Conservation (phyloP, 768 basidiomycete species). For the Leccinum variicolor region DNA sequence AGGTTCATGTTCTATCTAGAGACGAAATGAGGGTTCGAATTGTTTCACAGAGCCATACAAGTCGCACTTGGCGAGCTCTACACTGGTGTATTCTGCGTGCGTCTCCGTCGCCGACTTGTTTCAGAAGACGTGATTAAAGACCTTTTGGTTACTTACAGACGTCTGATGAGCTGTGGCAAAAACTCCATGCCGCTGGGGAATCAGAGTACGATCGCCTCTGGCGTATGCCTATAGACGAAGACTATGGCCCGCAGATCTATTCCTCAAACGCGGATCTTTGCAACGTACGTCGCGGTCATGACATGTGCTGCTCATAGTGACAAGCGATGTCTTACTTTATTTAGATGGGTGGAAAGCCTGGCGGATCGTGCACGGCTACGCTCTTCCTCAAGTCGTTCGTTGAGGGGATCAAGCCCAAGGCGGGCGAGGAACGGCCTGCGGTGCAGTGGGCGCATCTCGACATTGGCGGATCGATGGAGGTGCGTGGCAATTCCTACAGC, state of each 20-base stretch:
- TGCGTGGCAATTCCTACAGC: conserved; percentile 27
- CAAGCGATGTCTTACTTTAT: not conserved
- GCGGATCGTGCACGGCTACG: conserved; percentile 77
- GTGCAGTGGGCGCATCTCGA: conserved; percentile 88
- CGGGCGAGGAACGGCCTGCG: conserved; percentile 47
- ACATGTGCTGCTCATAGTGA: not conserved
- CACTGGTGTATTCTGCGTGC: conserved; percentile 75
- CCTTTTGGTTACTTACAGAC: conserved; percentile 37
- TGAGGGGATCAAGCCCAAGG: conserved; percentile 63
- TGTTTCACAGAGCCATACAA: conserved; percentile 54
- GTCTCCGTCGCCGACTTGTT: conserved; percentile 10
- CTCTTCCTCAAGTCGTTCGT: conserved; percentile 85
- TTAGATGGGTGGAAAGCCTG: conserved; percentile 70
- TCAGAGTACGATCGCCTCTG: conserved; percentile 81
- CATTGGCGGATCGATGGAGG: conserved; percentile 78
- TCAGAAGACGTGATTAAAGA: not conserved
- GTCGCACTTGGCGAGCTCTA: conserved; percentile 73
- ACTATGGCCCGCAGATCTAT: conserved; percentile 73
- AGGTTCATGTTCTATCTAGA: conserved; percentile 10
- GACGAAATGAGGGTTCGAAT: not conserved
- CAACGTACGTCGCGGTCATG: conserved; percentile 37
- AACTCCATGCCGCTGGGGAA: conserved; percentile 67
- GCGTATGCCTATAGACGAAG: conserved; percentile 87
- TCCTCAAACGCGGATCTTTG: conserved; percentile 78
- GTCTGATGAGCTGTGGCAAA: conserved; percentile 71